Evolutionary conservation across 805 yeast species (phyloP).

Genomic region (Metschnikowia santaceciliae): DNA sequence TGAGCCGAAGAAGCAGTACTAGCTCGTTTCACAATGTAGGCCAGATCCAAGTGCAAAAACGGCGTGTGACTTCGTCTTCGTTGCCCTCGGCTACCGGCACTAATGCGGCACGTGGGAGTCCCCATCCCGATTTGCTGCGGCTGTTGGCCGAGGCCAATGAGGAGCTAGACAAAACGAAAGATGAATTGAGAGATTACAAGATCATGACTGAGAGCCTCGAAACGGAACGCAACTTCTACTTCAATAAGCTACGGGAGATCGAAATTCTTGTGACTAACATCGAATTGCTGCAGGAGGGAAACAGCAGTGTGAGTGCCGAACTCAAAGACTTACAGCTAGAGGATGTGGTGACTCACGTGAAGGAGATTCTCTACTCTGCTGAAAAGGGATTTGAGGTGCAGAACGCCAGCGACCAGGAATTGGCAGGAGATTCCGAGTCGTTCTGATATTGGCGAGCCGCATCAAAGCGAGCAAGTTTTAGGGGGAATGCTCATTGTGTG

Average conservation of each 20-base stretch:
- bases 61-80: conserved; percentile 15
- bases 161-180: conserved; percentile 37
- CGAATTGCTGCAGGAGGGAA: conserved; percentile 18
- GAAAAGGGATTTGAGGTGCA: conserved; percentile 74
- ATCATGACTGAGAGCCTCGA: conserved; percentile 63
- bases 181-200: conserved; percentile 55
- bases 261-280: conserved; percentile 71
- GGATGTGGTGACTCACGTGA: conserved; percentile 51
- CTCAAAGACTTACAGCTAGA: conserved; percentile 22
- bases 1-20: conserved; percentile 5
- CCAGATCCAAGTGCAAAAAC: conserved; percentile 17
- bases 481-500: neutral
- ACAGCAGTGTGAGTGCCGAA: conserved; percentile 38
- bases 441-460: conserved; percentile 8
- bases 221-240: conserved; percentile 86
- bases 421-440: conserved; percentile 19
- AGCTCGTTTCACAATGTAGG: conserved; percentile 2
- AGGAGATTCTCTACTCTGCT: conserved; percentile 71
- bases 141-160: conserved; percentile 45
- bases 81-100: conserved; percentile 1
- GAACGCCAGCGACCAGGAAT: conserved; percentile 3
- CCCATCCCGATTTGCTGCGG: conserved; percentile 16
- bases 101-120: neutral
- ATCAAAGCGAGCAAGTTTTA: neutral
- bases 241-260: conserved; percentile 81